Percentiles rank a stretch among this genome's conserved stretches.
Conservation (phyloP, 371 early-diverging fungal species). For the Saksenaea oblongispora region DNA sequence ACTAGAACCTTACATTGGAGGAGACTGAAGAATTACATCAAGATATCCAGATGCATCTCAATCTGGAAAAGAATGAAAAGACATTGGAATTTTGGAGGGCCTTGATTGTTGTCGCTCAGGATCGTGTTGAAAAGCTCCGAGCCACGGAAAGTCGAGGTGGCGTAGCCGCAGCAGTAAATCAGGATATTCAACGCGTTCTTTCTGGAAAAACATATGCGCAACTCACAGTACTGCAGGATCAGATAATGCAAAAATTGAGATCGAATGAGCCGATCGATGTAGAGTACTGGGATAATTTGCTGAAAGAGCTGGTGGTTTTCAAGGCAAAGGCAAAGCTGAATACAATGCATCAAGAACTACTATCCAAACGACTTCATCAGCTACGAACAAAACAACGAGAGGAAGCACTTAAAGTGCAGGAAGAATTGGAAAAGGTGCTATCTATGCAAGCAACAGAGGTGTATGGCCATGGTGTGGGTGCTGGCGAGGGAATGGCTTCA, state of each 20-base stretch:
- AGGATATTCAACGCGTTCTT: conserved; percentile 73
- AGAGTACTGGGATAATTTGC: conserved; percentile 92
- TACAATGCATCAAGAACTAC: conserved; percentile 73
- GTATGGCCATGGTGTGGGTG: conserved; percentile 47
- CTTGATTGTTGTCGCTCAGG: conserved; percentile 82
- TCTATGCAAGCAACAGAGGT: conserved; percentile 56
- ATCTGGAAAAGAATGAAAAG: conserved; percentile 75
- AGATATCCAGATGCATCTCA: conserved; percentile 86
- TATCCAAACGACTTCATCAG: conserved; percentile 72
- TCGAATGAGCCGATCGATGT: conserved; percentile 81
- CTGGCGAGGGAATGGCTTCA: conserved; percentile 45
- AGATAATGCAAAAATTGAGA: conserved; percentile 72
- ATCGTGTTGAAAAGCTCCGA: conserved; percentile 57
- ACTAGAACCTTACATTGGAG: conserved; percentile 56
- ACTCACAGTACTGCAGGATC: conserved; percentile 67
- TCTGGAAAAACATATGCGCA: conserved; percentile 74
- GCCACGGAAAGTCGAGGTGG: conserved; percentile 34
- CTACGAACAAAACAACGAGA: conserved; percentile 62
- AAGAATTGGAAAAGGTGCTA: conserved; percentile 63
- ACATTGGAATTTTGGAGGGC: conserved; percentile 84
- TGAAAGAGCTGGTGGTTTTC: conserved; percentile 78
- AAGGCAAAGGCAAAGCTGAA: conserved; percentile 79
- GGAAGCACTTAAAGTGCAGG: conserved; percentile 70
- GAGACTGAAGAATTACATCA: conserved; percentile 80
- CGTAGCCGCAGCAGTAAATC: conserved; percentile 47